Base-by-base conservation (phyloP, 2,329 filamentous ascomycete species). In the Fusarium anguioides region DNA sequence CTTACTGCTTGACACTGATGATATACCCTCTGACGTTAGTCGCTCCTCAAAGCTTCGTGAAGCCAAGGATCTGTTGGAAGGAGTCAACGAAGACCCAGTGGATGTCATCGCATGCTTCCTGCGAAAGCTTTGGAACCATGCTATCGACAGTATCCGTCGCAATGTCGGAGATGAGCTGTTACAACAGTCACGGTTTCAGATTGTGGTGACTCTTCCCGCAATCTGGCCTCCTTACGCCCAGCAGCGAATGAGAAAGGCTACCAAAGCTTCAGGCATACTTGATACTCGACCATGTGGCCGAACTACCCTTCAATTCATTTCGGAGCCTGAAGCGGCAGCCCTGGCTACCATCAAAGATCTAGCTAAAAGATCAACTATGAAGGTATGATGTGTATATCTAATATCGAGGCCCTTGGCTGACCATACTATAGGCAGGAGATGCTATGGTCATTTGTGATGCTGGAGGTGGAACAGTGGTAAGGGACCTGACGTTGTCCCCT, bases 241-340 rank as follows among this genome's bases (percentile, higher is more conserved):
- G 4, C 40, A 60, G 0, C 55, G 72, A 0, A 83, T 84, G 81
- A 66, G 69, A 1, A 35, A 74, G 0, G 82, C 80, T 0, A 75
- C 74, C 0, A 27, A 50, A 0, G 6, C 24, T 0, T 78, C 82
- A 0, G 81, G 81, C 0, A 78, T 84, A 1, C 64, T 81, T 0
- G 54, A 68, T 0, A 1, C 46, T 0, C 67, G 77, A 1, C 6
- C 45, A 0, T 71, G 70, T 3, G 78, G 76, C 0, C 31, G 71
- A 0, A 82, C 81, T 0, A 71, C 44, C 0, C 45, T 82, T 8
- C 36, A 58, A 0, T 80, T 83, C 36, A 63, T 83, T 1, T 76
- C 78, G 0, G 82, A 84, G 55, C 82, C 82, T 0, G 81, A 84
- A 57, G 82, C 81, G 0, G 82, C 81, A 1, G 81, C 81, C 0